A percentile compares a stretch with the other conserved stretches of the same genome.
Evolutionary conservation across 805 yeast genomes (phyloP).

Genomic region (Kazachstania psychrophila): DNA sequence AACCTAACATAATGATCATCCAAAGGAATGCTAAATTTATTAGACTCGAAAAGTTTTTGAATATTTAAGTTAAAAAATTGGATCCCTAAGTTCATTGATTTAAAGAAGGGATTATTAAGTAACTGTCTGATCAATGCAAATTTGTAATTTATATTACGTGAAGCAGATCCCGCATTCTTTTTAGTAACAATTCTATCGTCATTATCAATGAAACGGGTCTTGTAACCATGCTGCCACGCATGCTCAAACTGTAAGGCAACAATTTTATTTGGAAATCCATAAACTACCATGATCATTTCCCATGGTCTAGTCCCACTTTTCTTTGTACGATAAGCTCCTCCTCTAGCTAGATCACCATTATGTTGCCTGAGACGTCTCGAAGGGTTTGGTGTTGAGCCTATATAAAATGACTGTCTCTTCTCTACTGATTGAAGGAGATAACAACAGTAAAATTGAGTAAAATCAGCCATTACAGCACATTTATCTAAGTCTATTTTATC

Average conservation of each 20-base stretch:
- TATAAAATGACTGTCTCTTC: conserved; percentile 52
- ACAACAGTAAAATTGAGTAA: conserved; percentile 49
- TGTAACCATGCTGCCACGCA: conserved; percentile 70
- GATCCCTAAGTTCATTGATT: conserved; percentile 37
- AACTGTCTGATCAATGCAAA: conserved; percentile 41
- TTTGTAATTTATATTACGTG: conserved; percentile 33
- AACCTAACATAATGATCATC: neutral
- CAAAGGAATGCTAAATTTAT: conserved; percentile 14
- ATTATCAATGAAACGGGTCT: conserved; percentile 48
- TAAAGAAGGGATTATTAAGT: conserved; percentile 36
- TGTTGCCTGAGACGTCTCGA: conserved; percentile 61
- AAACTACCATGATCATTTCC: conserved; percentile 53
- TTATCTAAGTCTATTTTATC: no score
- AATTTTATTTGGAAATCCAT: conserved; percentile 63
- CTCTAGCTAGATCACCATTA: conserved; percentile 52
- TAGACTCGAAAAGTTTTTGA: conserved; percentile 15
- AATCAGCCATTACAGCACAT: conserved; percentile 5
- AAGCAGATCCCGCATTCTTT: conserved; percentile 26
- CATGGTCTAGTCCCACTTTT: conserved; percentile 57
- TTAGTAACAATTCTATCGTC: conserved; percentile 32
- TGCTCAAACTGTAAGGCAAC: conserved; percentile 76
- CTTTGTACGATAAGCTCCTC: conserved; percentile 67
- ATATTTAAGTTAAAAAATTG: conserved; percentile 35
- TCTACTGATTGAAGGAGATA: conserved; percentile 56
- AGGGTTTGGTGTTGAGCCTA: conserved; percentile 81